Evolutionary conservation across 1,139 yeast genomes (phyloP).

Genomic region (Blastobotrys malaysiensis): DNA sequence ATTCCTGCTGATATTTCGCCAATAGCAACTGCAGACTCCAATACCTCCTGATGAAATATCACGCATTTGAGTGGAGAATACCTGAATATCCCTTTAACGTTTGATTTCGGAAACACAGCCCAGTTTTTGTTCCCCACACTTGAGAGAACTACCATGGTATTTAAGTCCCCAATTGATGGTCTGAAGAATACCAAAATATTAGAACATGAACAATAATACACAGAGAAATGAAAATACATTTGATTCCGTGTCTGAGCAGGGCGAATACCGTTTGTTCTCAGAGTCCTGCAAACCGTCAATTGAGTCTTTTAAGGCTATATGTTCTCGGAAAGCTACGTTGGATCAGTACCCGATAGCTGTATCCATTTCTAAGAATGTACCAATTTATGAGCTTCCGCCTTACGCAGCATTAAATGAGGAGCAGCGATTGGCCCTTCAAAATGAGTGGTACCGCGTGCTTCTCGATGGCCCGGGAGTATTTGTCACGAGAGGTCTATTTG

Average conservation of each 20-base stretch:
- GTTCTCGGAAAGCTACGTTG: background rate
- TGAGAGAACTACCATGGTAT: background rate
- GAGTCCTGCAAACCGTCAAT: background rate
- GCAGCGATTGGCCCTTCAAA: background rate
- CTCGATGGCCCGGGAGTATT: background rate
- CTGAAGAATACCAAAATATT: background rate
- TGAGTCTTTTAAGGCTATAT: background rate
- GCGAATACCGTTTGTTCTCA: background rate
- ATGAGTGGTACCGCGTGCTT: background rate
- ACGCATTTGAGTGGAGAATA: background rate
- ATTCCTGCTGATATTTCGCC: too few relatives aligned
- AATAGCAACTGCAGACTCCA: background rate
- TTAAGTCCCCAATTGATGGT: background rate
- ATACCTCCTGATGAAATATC: background rate
- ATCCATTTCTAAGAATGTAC: background rate
- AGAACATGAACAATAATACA: background rate
- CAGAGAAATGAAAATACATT: background rate
- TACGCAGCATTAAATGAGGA: background rate
- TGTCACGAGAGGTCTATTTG: background rate
- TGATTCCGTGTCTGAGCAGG: background rate
- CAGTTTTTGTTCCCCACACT: background rate
- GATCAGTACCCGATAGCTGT: background rate
- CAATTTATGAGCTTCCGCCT: background rate
- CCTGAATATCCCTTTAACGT: background rate
- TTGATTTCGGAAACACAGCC: background rate